Evolutionary conservation across 768 basidiomycete genomes (phyloP), one percentile per base, ranked within the genome.

Genomic region (Collybiopsis luxurians): DNA sequence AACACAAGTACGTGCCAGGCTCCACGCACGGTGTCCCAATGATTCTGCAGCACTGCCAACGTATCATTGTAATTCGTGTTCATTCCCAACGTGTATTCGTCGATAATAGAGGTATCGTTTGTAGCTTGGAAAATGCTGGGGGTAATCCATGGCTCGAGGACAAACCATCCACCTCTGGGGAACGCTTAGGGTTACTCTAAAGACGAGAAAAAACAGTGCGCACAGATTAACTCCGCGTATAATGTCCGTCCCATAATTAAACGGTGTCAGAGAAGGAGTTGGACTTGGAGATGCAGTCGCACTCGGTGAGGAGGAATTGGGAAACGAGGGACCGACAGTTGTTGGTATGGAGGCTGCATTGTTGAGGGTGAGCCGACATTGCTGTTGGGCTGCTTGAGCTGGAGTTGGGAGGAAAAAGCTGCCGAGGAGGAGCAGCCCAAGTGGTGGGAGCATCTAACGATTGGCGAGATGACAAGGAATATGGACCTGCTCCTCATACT

Each of bases 121-220:
- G 83, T 87, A 64, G 74, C 79, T 59, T 84, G 75, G 59, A 90
- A 90, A 11, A 90, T 73, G 62, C 85, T 87, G 1, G 89, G 89
- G 1, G 86, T 89, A 55, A 90, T 90, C 89, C 89, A 90, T 30
- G 87, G 87, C 84, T 89, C 57, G 5, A 86, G 69, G 15, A 86
- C 81, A 57, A 86, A 78, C 85, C 84, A 85, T 1, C 84, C 84
- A 15, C 84, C 84, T 27, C 83, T 83, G 59, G 17, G 15, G n/a
- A n/a, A n/a, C n/a, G n/a, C n/a, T n/a, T n/a, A n/a, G n/a, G n/a
- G n/a, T n/a, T n/a, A n/a, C 31, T 46, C 30, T 39, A 36, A 12
- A 24, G 36, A 55, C n/a, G 53, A 31, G 43, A 34, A 1, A 9
- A 15, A n/a, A 21, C 24, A 10, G 42, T 10, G 1, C 84, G 61